Base-by-base conservation (phyloP, 495 filamentous ascomycete species). In the Paragyromitra xinjiangensis region DNA sequence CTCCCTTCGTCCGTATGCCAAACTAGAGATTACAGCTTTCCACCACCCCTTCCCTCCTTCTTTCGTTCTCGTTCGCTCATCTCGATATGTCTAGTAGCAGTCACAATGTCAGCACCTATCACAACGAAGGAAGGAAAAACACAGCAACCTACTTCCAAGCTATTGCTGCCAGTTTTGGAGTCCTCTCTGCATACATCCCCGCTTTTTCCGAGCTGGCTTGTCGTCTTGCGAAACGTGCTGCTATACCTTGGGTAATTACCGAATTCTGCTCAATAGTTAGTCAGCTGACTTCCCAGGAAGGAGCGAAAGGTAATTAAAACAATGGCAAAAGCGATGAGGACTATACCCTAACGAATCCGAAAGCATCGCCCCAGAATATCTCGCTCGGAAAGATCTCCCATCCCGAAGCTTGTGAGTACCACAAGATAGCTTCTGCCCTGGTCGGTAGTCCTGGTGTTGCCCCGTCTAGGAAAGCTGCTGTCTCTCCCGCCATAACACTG, bases 181-280 rank as follows among this genome's bases (percentile, higher is more conserved):
- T 89, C 81, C 87, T 85, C 50, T 85, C 85, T 8, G 84, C 93
- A 83, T 97, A 93, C 51, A 91, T 88, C 64, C 84, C 86, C 19
- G 95, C 95, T 75, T 92, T 87, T 64, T 88, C 91, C 84, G 93
- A 96, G 83, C 94, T 98, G 11, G 95, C 95, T 88, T 99, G 95
- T 48, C 95, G 85, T 50, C 87, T 84, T 53, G 95, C 95, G 78
- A 89, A 90, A 68, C 95, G 86, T 55, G 95, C 95, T 44, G 93
- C 93, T 81, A 99, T 97, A 1, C 95, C 95, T 85, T 99, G 95
- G 86, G 93, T 93, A 81, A 99, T 96, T 45, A 95, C 91, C 12
- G 92, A 87, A 51, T 88, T 89, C 62, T 71, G 16, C 11, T 5
- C 12, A 24, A 14, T 29, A 16, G n/a, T 61, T 16, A 29, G 53